phyloP scores from a whole-genome alignment of 1,284 basidiomycete genomes.

The Heliocybe sulcata region DNA sequence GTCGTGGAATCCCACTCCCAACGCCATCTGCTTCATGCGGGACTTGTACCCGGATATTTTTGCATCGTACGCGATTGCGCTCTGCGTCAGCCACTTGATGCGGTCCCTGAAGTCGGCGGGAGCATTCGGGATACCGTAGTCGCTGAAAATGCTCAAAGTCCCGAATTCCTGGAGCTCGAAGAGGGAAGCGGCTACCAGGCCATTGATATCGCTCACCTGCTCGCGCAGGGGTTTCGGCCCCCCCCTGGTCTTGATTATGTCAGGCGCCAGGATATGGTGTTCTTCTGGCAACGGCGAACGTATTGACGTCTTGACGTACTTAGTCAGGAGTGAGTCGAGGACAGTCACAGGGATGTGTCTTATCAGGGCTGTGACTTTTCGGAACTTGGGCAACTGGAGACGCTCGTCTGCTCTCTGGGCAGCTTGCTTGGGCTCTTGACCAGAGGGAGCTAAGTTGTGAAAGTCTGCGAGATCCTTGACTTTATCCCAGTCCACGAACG shows the following conservation, averaged over 20 bases:
- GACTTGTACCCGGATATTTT: not conserved
- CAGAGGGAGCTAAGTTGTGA: not conserved
- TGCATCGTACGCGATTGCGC: not conserved
- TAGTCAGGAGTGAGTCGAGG: not conserved
- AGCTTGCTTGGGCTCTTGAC: not conserved
- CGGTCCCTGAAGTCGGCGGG: not conserved
- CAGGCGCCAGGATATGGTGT: not conserved
- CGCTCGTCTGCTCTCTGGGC: not conserved
- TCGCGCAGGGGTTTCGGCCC: not conserved
- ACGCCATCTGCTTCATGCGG: not conserved
- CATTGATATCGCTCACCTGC: not conserved
- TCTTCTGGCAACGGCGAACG: not conserved
- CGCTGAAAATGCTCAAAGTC: not conserved
- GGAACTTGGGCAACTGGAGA: not conserved
- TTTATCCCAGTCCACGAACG: not conserved
- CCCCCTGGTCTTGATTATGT: not conserved
- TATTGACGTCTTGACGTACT: not conserved
- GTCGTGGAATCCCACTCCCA: not conserved
- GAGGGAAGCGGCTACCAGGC: not conserved
- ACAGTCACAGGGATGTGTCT: not conserved
- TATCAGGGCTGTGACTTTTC: not conserved
- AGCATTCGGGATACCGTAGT: not conserved
- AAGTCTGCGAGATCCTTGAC: not conserved
- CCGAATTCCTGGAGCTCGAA: not conserved
- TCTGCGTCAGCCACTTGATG: not conserved